Conservation (phyloP, 768 basidiomycete genomes). For the Leucocoprinus birnbaumii region DNA sequence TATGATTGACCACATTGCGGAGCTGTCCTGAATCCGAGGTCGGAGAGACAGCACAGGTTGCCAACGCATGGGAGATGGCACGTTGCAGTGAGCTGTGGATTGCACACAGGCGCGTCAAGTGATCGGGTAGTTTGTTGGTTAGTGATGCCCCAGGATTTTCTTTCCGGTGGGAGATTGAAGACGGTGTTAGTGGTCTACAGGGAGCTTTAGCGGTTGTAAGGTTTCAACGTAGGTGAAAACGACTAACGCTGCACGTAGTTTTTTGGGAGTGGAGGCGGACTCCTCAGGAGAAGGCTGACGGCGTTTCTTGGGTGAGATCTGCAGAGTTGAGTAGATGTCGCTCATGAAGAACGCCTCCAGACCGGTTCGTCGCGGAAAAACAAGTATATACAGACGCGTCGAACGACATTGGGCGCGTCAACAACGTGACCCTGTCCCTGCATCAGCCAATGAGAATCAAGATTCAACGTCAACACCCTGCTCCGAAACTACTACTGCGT, state of each 20-base stretch:
- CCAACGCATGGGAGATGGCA: constrained; percentile 82
- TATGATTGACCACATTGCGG: constrained; percentile 75
- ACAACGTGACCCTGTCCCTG: not conserved
- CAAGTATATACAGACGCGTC: not conserved
- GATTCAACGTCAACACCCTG: too few species aligned
- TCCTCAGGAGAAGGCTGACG: constrained; percentile 58
- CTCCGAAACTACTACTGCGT: too few species aligned
- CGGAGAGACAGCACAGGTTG: constrained; percentile 78
- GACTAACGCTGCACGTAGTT: constrained; percentile 54
- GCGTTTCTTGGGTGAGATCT: constrained; percentile 70
- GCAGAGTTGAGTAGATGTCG: constrained; percentile 57
- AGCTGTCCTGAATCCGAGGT: constrained; percentile 72
- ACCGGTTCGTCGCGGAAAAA: constrained; percentile 18
- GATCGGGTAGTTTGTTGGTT: constrained; percentile 41
- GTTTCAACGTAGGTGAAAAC: constrained; percentile 4
- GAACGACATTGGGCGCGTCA: not conserved
- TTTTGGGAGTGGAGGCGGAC: constrained; percentile 62
- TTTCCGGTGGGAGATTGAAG: constrained; percentile 34
- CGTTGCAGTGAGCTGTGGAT: constrained; percentile 74
- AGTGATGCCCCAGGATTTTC: constrained; percentile 17
- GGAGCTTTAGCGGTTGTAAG: not conserved
- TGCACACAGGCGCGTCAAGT: constrained; percentile 58
- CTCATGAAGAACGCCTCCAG: constrained; percentile 37
- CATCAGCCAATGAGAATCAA: not conserved
- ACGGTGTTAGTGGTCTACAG: constrained; percentile 55